Conservation (phyloP, 805 yeast genomes). For the Ogataea angusta region DNA sequence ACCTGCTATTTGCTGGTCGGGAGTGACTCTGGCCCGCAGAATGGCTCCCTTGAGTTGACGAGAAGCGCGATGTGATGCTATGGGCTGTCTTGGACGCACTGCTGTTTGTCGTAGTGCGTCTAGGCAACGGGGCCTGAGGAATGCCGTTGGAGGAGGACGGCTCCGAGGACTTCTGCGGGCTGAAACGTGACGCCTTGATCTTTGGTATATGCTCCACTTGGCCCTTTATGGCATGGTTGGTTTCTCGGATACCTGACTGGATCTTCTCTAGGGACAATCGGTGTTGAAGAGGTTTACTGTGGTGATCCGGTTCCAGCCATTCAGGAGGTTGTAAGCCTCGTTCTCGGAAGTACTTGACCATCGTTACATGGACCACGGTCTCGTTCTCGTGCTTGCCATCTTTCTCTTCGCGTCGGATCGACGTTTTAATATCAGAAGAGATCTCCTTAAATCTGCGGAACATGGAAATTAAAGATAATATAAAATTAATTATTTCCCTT, state of each 20-base stretch:
- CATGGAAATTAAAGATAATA: constrained; percentile 8
- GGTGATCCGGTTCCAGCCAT: constrained; percentile 24
- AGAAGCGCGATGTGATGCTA: constrained; percentile 15
- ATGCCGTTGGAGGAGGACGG: constrained; percentile 5
- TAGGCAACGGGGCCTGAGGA: constrained; percentile 13
- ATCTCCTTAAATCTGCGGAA: constrained; percentile 24
- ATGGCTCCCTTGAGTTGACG: constrained; percentile 2
- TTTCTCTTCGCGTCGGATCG: constrained; percentile 30
- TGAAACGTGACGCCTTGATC: constrained; percentile 14
- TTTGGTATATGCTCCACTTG: constrained; percentile 17
- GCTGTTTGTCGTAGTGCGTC: constrained; percentile 4
- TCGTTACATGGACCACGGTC: constrained; percentile 33
- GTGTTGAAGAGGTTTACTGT: background rate
- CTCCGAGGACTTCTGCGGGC: constrained; percentile 6
- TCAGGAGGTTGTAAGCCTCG: constrained; percentile 24
- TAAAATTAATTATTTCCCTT: constrained; percentile 1
- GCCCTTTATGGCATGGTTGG: constrained; percentile 12
- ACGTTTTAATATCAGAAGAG: constrained; percentile 20
- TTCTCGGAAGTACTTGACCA: constrained; percentile 28
- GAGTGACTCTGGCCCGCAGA: constrained; percentile 1
- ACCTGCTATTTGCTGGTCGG: constrained; percentile 7
- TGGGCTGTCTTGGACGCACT: constrained; percentile 1
- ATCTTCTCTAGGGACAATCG: constrained; percentile 12
- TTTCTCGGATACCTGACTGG: constrained; percentile 11
- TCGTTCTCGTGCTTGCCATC: constrained; percentile 34